A percentile compares a stretch with the other conserved stretches of the same genome.
phyloP scores from a whole-genome alignment of 2,329 filamentous ascomycete species.

The Westerdykella ornata region DNA sequence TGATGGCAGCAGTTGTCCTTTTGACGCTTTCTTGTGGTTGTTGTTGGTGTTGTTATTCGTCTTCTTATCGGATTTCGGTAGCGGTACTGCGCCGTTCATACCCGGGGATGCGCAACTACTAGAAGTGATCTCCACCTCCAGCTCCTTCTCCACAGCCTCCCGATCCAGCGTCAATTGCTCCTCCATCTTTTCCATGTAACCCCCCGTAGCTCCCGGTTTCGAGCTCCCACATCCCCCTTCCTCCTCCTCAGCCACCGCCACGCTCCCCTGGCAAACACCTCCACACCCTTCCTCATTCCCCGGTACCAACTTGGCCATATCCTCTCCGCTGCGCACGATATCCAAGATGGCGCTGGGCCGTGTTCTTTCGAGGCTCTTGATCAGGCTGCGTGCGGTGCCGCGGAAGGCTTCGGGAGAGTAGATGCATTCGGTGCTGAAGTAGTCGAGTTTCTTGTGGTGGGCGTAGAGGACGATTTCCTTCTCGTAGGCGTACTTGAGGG shows the following conservation, averaged over 20 bases:
- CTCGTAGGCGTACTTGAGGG: conserved; percentile 95
- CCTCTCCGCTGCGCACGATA: conserved; percentile 89
- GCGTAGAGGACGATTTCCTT: conserved; percentile 99
- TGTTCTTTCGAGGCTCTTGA: conserved; percentile 92
- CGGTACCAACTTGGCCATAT: conserved; percentile 86
- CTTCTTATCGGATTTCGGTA: background rate
- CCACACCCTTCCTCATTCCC: conserved; percentile 36
- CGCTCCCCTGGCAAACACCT: conserved; percentile 23
- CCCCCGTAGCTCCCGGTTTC: conserved; percentile 59
- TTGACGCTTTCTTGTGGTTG: conserved; percentile 18
- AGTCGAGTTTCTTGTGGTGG: conserved; percentile 92
- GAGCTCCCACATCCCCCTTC: conserved; percentile 68
- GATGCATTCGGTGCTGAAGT: conserved; percentile 97
- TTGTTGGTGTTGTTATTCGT: conserved; percentile 5
- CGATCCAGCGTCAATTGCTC: conserved; percentile 61
- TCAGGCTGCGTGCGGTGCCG: conserved; percentile 81
- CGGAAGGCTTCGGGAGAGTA: conserved; percentile 97
- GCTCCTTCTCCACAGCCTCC: conserved; percentile 47
- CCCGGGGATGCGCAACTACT: conserved; percentile 25
- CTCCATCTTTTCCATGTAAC: conserved; percentile 80
- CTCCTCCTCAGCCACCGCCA: conserved; percentile 48
- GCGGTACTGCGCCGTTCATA: conserved; percentile 16
- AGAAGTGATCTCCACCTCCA: conserved; percentile 60
- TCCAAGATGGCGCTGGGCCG: conserved; percentile 91
- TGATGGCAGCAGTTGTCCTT: conserved; percentile 9